A percentile compares a stretch with the other conserved stretches of the same genome.
phyloP scores from a whole-genome alignment of 2,329 filamentous ascomycete genomes.

The Calonectria pteridis region DNA sequence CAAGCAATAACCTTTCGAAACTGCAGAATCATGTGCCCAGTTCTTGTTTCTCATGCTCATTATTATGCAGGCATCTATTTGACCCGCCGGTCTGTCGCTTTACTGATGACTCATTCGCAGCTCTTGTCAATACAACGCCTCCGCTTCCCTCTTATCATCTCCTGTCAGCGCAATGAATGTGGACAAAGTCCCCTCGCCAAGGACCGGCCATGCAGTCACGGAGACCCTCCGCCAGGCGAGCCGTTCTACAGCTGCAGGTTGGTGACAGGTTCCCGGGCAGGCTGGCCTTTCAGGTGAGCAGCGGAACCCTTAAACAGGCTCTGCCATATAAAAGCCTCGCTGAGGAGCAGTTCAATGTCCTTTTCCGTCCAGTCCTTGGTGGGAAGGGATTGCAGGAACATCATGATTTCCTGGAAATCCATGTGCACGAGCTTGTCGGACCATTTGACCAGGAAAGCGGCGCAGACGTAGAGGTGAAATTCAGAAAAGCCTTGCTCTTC shows the following conservation, averaged over 20 bases:
- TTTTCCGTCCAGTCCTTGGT: slow-evolving; percentile 97
- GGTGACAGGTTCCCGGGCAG: slow-evolving; percentile 50
- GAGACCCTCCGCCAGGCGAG: neutral
- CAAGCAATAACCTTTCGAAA: slow-evolving; percentile 16
- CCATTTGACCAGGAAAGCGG: slow-evolving; percentile 98
- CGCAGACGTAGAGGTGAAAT: slow-evolving; percentile 98
- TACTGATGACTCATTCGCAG: neutral
- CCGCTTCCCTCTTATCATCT: neutral
- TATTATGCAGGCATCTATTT: slow-evolving; percentile 38
- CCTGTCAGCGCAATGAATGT: neutral
- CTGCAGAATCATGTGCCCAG: neutral
- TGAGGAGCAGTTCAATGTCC: slow-evolving; percentile 94
- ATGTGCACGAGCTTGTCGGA: slow-evolving; percentile 94
- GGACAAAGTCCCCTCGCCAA: neutral
- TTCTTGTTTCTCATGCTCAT: slow-evolving; percentile 35
- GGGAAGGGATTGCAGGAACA: slow-evolving; percentile 96
- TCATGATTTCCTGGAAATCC: slow-evolving; percentile 99
- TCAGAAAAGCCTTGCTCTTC: slow-evolving; percentile 99
- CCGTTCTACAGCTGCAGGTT: slow-evolving; percentile 52
- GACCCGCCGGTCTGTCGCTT: slow-evolving; percentile 15
- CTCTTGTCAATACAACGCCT: neutral
- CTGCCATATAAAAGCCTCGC: slow-evolving; percentile 99
- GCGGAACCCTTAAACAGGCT: slow-evolving; percentile 95
- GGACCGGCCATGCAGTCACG: neutral
- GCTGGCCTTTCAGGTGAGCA: slow-evolving; percentile 80